A percentile compares a stretch with the other conserved stretches of the same genome.
phyloP scores from a whole-genome alignment of 306 rosid genomes.

The Pyrus communis region DNA sequence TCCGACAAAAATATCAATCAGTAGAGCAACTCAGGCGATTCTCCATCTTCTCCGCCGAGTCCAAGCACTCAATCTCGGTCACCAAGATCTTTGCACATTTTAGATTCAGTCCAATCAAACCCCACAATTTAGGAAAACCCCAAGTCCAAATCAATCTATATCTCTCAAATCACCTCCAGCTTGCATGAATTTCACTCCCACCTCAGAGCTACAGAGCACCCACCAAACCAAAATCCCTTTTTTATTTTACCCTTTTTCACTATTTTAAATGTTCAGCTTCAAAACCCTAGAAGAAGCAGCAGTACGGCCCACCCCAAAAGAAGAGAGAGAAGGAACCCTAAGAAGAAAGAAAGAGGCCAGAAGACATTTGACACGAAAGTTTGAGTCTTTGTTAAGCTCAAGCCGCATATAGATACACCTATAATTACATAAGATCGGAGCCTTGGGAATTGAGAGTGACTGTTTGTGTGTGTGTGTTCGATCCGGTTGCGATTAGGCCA shows the following conservation, averaged over 20 bases:
- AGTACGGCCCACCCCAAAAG: background rate
- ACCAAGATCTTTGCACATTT: conserved; percentile 30
- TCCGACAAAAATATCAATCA: background rate
- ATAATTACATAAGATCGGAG: background rate
- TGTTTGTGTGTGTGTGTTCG: background rate
- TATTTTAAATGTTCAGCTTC: conserved; percentile 10
- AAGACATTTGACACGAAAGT: conserved; percentile 9
- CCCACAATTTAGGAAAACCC: background rate
- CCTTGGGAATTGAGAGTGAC: conserved; percentile 26
- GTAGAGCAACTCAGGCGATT: conserved; percentile 9
- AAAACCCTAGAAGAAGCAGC: conserved; percentile 42
- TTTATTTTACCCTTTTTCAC: background rate
- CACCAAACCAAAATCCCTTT: background rate
- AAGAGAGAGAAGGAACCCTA: conserved; percentile 22
- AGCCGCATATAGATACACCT: background rate
- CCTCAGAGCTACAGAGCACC: background rate
- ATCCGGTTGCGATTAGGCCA: conserved; percentile 16
- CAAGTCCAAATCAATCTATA: background rate
- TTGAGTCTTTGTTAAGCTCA: background rate
- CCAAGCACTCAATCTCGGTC: conserved; percentile 12
- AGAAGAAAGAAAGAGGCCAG: conserved; percentile 1
- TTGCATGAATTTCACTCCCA: conserved; percentile 10
- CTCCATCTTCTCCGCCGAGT: conserved; percentile 27
- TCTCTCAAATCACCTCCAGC: background rate
- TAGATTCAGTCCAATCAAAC: conserved; percentile 16